Evolutionary conservation across 495 filamentous ascomycete species (phyloP).

Genomic region (Neurospora sublineolata): DNA sequence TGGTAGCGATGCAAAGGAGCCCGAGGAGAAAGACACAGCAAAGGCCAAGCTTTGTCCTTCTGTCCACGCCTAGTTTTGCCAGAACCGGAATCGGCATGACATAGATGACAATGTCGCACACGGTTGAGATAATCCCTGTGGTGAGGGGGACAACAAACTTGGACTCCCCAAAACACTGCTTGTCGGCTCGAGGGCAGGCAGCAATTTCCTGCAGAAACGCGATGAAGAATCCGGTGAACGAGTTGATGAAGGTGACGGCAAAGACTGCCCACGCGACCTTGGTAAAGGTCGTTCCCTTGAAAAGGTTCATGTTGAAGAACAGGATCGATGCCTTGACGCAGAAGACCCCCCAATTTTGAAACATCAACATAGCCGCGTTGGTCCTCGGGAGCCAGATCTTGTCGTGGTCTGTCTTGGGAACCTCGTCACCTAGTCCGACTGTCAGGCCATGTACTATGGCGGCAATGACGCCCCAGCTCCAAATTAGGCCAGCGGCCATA

Average conservation of each 20-base stretch:
- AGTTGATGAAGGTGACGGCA: neutral
- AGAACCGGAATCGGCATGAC: constrained; percentile 10
- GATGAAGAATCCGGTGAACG: neutral
- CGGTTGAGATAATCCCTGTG: neutral
- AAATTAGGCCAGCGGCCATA: neutral
- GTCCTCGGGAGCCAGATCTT: neutral
- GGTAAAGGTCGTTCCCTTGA: constrained; percentile 1
- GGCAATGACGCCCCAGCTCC: constrained; percentile 4
- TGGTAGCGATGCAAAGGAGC: neutral
- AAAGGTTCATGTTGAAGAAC: constrained; percentile 6
- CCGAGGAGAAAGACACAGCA: constrained; percentile 6
- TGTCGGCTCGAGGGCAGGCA: neutral
- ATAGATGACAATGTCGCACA: constrained; percentile 9
- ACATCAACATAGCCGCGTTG: neutral
- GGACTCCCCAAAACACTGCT: neutral
- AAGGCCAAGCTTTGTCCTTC: constrained; percentile 2
- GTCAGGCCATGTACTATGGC: neutral
- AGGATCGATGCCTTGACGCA: constrained; percentile 7
- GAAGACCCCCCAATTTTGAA: neutral
- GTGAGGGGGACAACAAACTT: constrained; percentile 5
- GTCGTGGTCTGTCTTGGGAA: neutral
- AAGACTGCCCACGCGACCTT: constrained; percentile 2
- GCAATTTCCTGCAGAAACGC: neutral
- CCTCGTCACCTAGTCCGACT: neutral
- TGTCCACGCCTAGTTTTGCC: constrained; percentile 2